Percentiles rank a stretch among this genome's conserved stretches.
Evolutionary conservation across 192 early-diverging fungal genomes (phyloP).

Genomic region (Backusella mclennaniae): DNA sequence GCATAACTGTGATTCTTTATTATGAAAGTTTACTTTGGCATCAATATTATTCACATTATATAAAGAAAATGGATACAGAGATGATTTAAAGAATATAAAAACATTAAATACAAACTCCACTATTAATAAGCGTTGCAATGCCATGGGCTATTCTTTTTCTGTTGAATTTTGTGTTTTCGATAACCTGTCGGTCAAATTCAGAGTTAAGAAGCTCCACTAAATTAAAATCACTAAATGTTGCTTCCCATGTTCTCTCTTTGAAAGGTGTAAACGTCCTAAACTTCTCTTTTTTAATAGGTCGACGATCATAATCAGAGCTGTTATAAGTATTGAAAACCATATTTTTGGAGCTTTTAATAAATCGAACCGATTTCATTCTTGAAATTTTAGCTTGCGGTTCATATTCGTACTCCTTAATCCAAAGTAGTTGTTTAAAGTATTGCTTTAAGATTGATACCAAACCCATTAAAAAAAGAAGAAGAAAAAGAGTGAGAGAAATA

Average conservation of each 20-base stretch:
- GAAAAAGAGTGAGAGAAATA: not conserved
- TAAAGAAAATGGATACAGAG: not conserved
- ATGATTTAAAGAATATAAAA: not conserved
- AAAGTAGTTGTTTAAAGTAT: not conserved
- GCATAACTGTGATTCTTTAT: not conserved
- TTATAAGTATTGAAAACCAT: not conserved
- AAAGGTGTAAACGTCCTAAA: not conserved
- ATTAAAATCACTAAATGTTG: not conserved
- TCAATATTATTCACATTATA: not conserved
- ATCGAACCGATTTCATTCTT: not conserved
- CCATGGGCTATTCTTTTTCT: not conserved
- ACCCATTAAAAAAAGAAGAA: not conserved
- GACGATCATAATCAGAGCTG: not conserved
- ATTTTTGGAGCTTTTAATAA: not conserved
- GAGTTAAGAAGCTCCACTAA: not conserved
- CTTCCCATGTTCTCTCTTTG: not conserved
- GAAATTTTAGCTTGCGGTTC: not conserved
- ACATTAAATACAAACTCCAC: not conserved
- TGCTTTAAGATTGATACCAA: not conserved
- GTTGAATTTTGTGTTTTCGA: not conserved
- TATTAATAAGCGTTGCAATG: not conserved
- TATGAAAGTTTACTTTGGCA: not conserved
- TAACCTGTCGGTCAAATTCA: not conserved
- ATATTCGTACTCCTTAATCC: not conserved
- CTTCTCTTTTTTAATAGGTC: not conserved